Evolutionary conservation across 176 grass and related monocot species (phyloP).

Genomic region (Puccinellia tenuiflora): DNA sequence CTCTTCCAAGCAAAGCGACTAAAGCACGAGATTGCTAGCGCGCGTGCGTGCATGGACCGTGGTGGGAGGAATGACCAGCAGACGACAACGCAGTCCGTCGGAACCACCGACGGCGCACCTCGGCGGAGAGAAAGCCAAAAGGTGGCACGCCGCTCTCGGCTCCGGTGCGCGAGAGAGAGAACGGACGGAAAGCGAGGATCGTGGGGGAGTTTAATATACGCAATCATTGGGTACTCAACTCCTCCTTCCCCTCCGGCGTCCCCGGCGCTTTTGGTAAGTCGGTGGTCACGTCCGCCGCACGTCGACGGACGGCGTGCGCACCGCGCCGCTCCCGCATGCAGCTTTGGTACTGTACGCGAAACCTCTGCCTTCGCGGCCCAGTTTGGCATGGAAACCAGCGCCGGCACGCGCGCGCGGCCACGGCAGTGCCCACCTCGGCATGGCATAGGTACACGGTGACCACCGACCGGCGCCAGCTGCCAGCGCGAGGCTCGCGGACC

Average conservation of each 20-base stretch:
- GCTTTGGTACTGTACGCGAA: no score
- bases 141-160: no score
- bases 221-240: conserved; percentile 50
- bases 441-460: not conserved
- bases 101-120: not conserved
- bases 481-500: not conserved
- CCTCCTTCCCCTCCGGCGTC: not conserved
- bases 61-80: not conserved
- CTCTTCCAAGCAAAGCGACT: conserved; percentile 23
- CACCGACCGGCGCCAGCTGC: no score
- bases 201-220: not conserved
- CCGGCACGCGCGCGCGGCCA: no score
- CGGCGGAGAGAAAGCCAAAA: not conserved
- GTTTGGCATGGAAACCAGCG: no score
- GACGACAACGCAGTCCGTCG: not conserved
- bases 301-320: no score
- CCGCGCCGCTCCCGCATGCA: no score
- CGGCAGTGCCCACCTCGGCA: no score
- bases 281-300: not conserved
- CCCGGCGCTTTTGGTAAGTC: not conserved
- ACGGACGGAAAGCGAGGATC: not conserved
- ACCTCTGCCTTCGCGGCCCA: no score
- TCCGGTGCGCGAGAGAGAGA: not conserved
- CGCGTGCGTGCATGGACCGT: not conserved
- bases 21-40: no score